Evolutionary conservation across 352 stramenopile species (phyloP).

Genomic region (Phytophthora syringae): DNA sequence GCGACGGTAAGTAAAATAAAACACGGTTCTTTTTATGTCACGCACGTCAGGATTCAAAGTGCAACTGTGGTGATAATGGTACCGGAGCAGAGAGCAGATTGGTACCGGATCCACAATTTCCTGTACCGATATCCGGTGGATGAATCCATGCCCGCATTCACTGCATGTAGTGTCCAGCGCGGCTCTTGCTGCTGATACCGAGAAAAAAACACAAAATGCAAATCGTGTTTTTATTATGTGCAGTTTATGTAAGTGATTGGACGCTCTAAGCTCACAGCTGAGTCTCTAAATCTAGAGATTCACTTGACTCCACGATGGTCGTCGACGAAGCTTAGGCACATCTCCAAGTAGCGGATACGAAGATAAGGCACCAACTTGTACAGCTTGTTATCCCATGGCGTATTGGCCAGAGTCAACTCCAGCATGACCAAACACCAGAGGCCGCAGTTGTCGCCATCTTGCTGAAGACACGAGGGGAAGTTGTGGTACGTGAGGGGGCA

Average conservation of each 20-base stretch:
- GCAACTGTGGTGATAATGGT: slow-evolving; percentile 1
- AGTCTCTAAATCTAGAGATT: neutral
- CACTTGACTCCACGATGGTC: neutral
- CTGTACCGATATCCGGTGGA: neutral
- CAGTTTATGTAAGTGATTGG: neutral
- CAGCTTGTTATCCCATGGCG: too few relatives aligned
- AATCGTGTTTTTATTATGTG: neutral
- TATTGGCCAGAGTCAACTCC: neutral
- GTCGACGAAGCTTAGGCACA: neutral
- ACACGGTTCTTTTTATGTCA: neutral
- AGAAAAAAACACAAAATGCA: neutral
- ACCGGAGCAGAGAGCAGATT: slow-evolving; percentile 1
- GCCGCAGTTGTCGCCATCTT: neutral
- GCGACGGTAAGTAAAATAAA: too few relatives aligned
- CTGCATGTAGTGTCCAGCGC: too few relatives aligned
- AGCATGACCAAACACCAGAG: neutral
- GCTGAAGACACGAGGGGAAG: neutral
- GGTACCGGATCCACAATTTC: neutral
- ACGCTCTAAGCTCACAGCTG: neutral
- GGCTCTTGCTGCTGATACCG: neutral
- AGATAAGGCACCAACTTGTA: too few relatives aligned
- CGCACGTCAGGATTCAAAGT: slow-evolving; percentile 2
- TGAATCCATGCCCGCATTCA: neutral
- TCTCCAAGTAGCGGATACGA: neutral
- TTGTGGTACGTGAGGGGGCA: neutral